Evolutionary conservation across 176 grass and related monocot genomes (phyloP), one percentile per base, ranked within the genome.

Genomic region (Aechmea fasciata): DNA sequence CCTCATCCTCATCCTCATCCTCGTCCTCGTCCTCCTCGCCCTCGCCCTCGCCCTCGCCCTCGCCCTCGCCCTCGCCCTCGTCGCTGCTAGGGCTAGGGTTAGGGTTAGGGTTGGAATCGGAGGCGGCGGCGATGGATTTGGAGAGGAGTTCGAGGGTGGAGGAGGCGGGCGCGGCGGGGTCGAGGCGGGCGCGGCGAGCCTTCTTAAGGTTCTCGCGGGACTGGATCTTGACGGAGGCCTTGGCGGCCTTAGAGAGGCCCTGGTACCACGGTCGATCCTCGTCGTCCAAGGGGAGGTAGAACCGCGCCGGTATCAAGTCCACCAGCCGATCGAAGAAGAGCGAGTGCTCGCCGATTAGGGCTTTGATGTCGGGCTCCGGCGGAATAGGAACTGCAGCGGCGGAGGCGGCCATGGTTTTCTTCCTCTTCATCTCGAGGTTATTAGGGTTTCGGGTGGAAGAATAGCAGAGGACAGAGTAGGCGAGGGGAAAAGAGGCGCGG

Each of bases 241-340:
- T 91, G 70, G 83, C 79, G 3, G 64, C 17, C 77, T 90, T 90
- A 12, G 89, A 87, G 47, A 97, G 94, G 17, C 94, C 94, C 47
- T 86, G 77, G 67, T 76, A 92, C 82, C 90, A 97, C 11, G 84
- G 89, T 49, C 84, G 85, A 70, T 90, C 86, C 24, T 96, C 87
- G 47, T 86, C 79, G 50, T 49, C 79, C 59, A 61, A 48, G 8
- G 81, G 62, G 52, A 92, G 79, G 77, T 92, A 97, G 70, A 85
- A 92, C 59, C 89, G 84, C 17, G 93, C 71, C 1, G 81, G 93
- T 7, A 97, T 97, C 50, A 92, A 86, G 81, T 92, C 81, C 12
- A 96, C 86, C 50, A 97, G 89, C 19, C 73, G 78, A 28, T 92
- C 86, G 71, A 97, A 85, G 84, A 90, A 92, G 47, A 92, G 67